These are phyloP conservation scores for Phyllosticta ampelicida DNA, from an alignment of 2,329 filamentous ascomycete genomes.

Conservation along the genomic window DNA sequence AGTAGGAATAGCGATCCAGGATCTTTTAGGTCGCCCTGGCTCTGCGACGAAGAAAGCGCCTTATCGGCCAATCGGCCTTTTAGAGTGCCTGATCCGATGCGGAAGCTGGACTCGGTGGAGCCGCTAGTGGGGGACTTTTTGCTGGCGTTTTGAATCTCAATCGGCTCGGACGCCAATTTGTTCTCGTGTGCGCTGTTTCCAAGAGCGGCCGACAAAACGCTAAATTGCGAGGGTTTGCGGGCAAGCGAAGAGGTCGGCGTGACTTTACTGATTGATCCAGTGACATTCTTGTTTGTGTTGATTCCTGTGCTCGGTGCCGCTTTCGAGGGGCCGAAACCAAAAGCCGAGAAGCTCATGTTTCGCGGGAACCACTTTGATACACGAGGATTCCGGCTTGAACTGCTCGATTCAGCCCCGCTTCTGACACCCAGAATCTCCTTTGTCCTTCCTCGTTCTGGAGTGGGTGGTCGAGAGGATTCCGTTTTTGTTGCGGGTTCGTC, in stretches of 20 bases:
- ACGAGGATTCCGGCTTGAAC: constrained; percentile 3
- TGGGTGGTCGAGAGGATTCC: background rate
- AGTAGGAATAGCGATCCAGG: constrained; percentile 28
- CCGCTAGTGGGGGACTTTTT: constrained; percentile 11
- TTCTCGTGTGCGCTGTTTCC: constrained; percentile 12
- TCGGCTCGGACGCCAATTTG: constrained; percentile 28
- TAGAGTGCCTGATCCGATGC: constrained; percentile 2
- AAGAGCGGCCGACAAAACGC: constrained; percentile 10
- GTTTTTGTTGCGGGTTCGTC: background rate
- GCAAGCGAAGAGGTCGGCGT: constrained; percentile 15
- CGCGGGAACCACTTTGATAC: constrained; percentile 15
- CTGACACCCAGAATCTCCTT: background rate
- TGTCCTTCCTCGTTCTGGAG: constrained; percentile 3
- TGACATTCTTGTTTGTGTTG: constrained; percentile 1
- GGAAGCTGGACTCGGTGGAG: constrained; percentile 1
- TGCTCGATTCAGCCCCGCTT: background rate
- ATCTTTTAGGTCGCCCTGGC: constrained; percentile 16
- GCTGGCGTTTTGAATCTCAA: constrained; percentile 24
- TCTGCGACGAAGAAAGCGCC: constrained; percentile 3
- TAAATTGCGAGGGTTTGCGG: constrained; percentile 21
- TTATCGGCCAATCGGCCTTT: constrained; percentile 6
- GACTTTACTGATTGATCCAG: constrained; percentile 4
- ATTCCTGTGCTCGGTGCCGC: constrained; percentile 14
- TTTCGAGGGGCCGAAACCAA: constrained; percentile 19
- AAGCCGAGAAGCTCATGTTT: constrained; percentile 31